Conservation (phyloP, 2,329 filamentous ascomycete genomes). For the Fusarium sp. region DNA sequence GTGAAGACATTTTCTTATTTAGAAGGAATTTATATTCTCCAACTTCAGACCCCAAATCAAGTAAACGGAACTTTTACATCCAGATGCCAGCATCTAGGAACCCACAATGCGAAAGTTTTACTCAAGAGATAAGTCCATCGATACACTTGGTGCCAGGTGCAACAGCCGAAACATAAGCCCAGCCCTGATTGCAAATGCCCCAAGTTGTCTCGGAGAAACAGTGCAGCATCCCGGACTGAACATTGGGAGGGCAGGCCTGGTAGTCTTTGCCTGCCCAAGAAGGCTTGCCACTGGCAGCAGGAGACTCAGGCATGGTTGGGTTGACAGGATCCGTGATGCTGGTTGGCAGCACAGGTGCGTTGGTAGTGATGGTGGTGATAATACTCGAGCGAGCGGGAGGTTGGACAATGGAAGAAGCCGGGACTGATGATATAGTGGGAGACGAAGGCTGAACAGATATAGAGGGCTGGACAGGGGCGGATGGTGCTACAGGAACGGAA, state of each 20-base stretch:
- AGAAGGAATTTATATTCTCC: no score
- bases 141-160: slow-evolving; percentile 39
- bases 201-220: slow-evolving; percentile 38
- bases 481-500: background rate
- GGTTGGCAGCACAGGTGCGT: background rate
- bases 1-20: no score
- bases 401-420: background rate
- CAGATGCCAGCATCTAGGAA: background rate
- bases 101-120: no score
- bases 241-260: slow-evolving; percentile 24
- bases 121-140: slow-evolving; percentile 29
- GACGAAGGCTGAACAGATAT: background rate
- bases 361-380: background rate
- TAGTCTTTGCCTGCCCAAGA: slow-evolving; percentile 28
- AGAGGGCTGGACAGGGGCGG: background rate
- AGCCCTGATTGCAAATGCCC: slow-evolving; percentile 45
- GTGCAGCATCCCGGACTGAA: slow-evolving; percentile 24
- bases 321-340: background rate
- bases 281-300: slow-evolving; percentile 13
- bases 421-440: background rate
- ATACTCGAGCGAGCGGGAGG: background rate
- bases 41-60: no score
- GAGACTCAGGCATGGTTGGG: background rate
- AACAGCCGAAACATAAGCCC: slow-evolving; percentile 37
- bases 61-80: no score